Evolutionary conservation across 805 yeast species (phyloP), one percentile per base, ranked within the genome.

Genomic region (Candida easanensis): DNA sequence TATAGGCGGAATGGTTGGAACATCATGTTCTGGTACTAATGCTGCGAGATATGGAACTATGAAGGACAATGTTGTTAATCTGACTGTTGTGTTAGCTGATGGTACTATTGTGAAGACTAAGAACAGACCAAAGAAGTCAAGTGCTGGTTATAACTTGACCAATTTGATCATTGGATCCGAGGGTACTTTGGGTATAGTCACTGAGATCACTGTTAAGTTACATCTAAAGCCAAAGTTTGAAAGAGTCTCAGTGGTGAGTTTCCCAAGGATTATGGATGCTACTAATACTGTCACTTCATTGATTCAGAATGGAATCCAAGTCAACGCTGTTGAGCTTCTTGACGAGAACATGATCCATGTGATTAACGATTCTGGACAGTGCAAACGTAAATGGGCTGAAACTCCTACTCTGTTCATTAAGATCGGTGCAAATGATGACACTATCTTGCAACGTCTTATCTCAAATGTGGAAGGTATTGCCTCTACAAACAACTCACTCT

Each of bases 21-120:
- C 87, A 19, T 80, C 84, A 25, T 84, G 91, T 47, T 83, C 90
- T 0, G 95, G 95, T 6, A 82, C 91, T 3, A 82, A 84, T 53
- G 90, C 91, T 19, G 79, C 81, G 18, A 63, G 87, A 38, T 85
- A 84, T 52, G 95, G 95, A 16, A 86, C 91, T n/a, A 83, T 85
- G 80, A 78, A 81, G 57, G 89, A 85, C 59, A 80, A 84, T 58
- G 79, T 83, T 1, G 60, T 84, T 17, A 76, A 76, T 44, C 58
- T 84, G 46, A 86, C 88, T 1, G 86, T 85, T 17, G 93, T 86
- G 6, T 63, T 85, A 33, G 86, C 93, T 13, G 95, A 85, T 63
- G 95, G 95, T 2, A 80, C 89, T 1, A 67, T 86, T 26, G 69
- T 85, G 38, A 86, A 82, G 64, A 86, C 95, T 1, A 77, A 78